Evolutionary conservation across 495 filamentous ascomycete genomes (phyloP), one percentile per base, ranked within the genome.

Genomic region (Haplographium delicatum): DNA sequence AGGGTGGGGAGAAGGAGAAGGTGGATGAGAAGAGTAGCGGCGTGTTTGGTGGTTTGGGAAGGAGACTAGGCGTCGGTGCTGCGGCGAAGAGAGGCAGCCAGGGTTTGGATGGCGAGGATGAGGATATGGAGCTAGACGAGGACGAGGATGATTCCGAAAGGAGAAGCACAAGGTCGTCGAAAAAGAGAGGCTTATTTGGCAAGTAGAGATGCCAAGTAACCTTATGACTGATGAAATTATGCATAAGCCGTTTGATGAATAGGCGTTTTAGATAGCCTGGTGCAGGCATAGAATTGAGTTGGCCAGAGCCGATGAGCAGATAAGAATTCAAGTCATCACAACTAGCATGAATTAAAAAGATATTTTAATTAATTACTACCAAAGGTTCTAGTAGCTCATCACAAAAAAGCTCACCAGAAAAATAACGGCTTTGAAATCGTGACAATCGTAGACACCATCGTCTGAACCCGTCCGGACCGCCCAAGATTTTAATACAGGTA

Each of bases 81-180:
- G 58, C 57, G 44, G 61, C 60, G 64, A 62, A 61, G 55, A 72
- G 71, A 54, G 68, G 69, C 9, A 68, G 68, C 41, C 66, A 74
- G 37, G 72, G 71, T 16, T 67, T 72, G 15, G 70, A 73, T 44
- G 66, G 62, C 44, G 68, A 68, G 38, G 68, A 72, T 54, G 73
- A 76, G 6, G 81, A 78, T 30, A 78, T 80, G 72, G 83, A 84
- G 47, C 30, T 78, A n/a, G 75, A 80, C 57, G 78, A 79, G 18
- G 63, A 70, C 8, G 76, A 70, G 23, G 50, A 55, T 35, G 50
- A 24, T 63, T 65, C 44, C 47, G 62, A 26, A 15, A 22, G 26
- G 25, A 27, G 50, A 63, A 49, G 57, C 56, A 49, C 34, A 51
- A 37, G 47, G 60, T 13, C 22, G 13, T 7, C 50, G 49, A 46